A percentile compares a stretch with the other conserved stretches of the same genome.
phyloP scores from a whole-genome alignment of 1,284 basidiomycete species.

The Apiotrichum laibachii region DNA sequence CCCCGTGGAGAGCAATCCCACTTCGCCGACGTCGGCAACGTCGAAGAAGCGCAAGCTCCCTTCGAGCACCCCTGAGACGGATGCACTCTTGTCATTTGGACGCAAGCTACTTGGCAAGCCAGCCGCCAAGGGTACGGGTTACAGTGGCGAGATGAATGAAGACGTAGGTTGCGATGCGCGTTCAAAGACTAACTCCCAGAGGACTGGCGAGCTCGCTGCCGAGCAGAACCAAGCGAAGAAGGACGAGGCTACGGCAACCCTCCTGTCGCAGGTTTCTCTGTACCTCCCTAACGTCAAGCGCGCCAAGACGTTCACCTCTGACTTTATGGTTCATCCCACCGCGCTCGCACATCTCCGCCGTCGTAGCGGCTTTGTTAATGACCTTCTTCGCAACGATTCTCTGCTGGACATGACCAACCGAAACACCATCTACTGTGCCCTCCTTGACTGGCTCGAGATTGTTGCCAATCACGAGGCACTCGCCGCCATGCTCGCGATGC shows the following conservation, averaged over 20 bases:
- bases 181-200: constrained; percentile 53
- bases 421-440: constrained; percentile 75
- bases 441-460: constrained; percentile 88
- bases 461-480: constrained; percentile 85
- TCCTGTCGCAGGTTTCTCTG: constrained; percentile 67
- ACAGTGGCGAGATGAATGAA: constrained; percentile 72
- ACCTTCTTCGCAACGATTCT: constrained; percentile 82
- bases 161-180: constrained; percentile 60
- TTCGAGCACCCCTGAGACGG: constrained; percentile 24
- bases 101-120: constrained; percentile 22
- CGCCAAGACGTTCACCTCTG: constrained; percentile 69
- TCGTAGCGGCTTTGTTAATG: constrained; percentile 79
- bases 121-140: constrained; percentile 74
- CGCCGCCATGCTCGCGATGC: constrained; percentile 93
- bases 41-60: constrained; percentile 51
- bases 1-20: constrained; percentile 11
- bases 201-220: constrained; percentile 72
- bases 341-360: constrained; percentile 81
- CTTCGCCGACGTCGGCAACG: constrained; percentile 21
- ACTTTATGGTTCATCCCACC: constrained; percentile 83
- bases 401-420: constrained; percentile 88
- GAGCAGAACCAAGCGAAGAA: constrained; percentile 65
- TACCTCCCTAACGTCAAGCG: constrained; percentile 77
- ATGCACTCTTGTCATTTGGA: not conserved
- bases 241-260: constrained; percentile 65